Evolutionary conservation across 345 rosid genomes (phyloP), one percentile per base, ranked within the genome.

Genomic region (Populus ilicifolia): DNA sequence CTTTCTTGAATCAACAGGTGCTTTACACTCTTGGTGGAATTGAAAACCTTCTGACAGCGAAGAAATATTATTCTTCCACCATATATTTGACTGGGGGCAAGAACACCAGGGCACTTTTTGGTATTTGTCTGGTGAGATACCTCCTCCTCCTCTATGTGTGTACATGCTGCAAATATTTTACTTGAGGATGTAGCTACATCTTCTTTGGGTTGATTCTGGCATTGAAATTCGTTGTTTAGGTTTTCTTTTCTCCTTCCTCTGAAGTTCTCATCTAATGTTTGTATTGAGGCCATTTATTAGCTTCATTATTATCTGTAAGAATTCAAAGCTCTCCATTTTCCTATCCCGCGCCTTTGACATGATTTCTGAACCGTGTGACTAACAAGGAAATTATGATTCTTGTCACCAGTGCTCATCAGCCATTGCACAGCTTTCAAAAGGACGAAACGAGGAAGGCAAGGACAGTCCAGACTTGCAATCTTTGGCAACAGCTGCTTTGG

Each of bases 11-110:
- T 77, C 48, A 66, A 70, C 87, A 96, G 99, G 98, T 94, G 66
- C 92, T 96, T 50, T 96, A 96, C 85, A 96, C 98, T 2, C 85
- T 91, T 12, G 97, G 97, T 69, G 99, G 99, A 78, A 81, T 89
- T 18, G 99, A 96, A 77, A 96, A 91, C 86, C 83, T 94, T 82
- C 88, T 84, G 67, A 84, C 91, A 29, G 98, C 99, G 36, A 90
- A 89, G 89, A 96, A 92, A 81, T 96, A 96, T 81, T 94, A 92
- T 80, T 89, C 98, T 33, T 89, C 97, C 72, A 82, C 98, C 61
- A 84, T 92, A 76, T 92, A 89, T 81, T 84, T 96, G 85, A 90
- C 96, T 0, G 97, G 98, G 23, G 99, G 99, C 80, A 96, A 89
- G 89, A 94, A 91, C 77, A 89, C 88, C 74, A 89, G 97, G 89